Evolutionary conservation across 148 eudicot genomes (phyloP).

Genomic region (Chenopodium formosanum): DNA sequence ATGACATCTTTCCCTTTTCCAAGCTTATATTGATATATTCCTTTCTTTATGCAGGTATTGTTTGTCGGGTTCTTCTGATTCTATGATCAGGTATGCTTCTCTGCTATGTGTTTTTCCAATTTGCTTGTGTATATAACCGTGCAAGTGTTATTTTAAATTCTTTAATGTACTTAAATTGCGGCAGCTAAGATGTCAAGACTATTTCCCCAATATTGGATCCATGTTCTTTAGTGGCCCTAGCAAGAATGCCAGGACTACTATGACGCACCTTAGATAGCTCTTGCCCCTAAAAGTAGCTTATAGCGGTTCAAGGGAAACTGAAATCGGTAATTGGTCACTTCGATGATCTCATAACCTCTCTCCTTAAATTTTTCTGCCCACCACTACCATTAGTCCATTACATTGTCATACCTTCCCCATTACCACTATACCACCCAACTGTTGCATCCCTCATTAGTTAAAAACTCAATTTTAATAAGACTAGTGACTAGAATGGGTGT

Average conservation of each 20-base stretch:
- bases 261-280: too few species aligned
- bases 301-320: too few species aligned
- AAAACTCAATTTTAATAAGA: too few species aligned
- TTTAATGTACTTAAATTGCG: background rate
- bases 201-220: background rate
- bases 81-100: slow-evolving; percentile 78
- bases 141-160: background rate
- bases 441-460: too few species aligned
- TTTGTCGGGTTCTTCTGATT: slow-evolving; percentile 97
- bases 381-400: too few species aligned
- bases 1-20: background rate
- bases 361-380: too few species aligned
- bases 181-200: background rate
- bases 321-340: too few species aligned
- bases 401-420: too few species aligned
- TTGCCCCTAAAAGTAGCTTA: too few species aligned
- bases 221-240: background rate
- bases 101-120: background rate
- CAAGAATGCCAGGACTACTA: background rate
- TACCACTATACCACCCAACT: too few species aligned
- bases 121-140: background rate
- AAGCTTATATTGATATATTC: slow-evolving; percentile 15
- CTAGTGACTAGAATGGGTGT: too few species aligned
- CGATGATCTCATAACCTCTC: too few species aligned
- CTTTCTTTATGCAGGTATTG: slow-evolving; percentile 65